Evolutionary conservation across 768 basidiomycete species (phyloP), one percentile per base, ranked within the genome.

Genomic region (Podaxis sp.): DNA sequence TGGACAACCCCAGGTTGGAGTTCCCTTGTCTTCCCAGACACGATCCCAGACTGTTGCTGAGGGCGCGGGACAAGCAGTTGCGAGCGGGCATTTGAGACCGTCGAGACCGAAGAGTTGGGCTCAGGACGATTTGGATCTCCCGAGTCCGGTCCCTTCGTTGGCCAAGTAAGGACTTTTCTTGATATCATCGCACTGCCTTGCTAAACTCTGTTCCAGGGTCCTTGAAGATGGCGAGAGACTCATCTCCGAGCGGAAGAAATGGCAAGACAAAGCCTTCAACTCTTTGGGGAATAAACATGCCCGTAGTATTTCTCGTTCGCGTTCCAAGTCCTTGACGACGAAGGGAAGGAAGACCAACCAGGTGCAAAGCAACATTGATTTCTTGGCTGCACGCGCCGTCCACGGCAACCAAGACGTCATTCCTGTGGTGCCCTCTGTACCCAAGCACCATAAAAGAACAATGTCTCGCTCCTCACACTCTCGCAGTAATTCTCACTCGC

Each of bases 281-380:
- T 90, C 90, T 5, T 82, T 90, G 64, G 85, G 85, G 56, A 90
- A 91, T 70, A 84, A 81, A 65, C 82, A 79, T 15, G 79, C 85
- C 8, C 83, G 89, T 37, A 85, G 78, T 36, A 65, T 89, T 11
- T 89, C 89, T 10, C 84, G 89, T 1, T 77, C 83, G 6, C 83
- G 90, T 30, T 76, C 87, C 22, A 87, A 85, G 67, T 87, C 87
- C 1, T 73, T 85, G 48, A 80, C 80, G 0, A 67, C 78, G 20
- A 73, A 73, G 56, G 77, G 74, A 12, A 66, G 69, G 49, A 71
- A 69, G 63, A 64, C 64, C 37, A 66, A 70, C 58, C 66, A 65
- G 7, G 68, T 60, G 17, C 73, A 75, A 36, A 72, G 74, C 44
- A 76, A 74, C 68, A 72, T 91, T 53, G 87, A 87, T 60, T 85